Evolutionary conservation across 23 red algal genomes (phyloP).

Genomic region (Gracilaria gracilis): DNA sequence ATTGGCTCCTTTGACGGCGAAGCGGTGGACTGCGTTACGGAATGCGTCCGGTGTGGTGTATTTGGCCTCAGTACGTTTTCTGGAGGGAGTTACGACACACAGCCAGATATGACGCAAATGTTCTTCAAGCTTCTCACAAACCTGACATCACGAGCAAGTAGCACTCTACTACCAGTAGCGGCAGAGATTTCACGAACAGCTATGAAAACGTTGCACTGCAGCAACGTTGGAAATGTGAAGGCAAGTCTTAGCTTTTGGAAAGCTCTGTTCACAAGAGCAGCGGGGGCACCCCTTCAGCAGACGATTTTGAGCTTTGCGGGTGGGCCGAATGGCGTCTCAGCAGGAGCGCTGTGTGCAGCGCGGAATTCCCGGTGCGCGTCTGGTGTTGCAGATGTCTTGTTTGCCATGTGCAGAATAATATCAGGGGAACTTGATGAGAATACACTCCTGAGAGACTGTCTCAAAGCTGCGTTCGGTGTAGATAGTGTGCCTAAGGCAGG

Average conservation of each 20-base stretch:
- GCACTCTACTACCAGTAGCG: background rate
- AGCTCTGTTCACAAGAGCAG: slow-evolving; percentile 23
- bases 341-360: slow-evolving; percentile 12
- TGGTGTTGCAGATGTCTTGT: slow-evolving; percentile 41
- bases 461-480: slow-evolving; percentile 24
- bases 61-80: slow-evolving; percentile 18
- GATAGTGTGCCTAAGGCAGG: slow-evolving; percentile 13
- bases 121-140: slow-evolving; percentile 14
- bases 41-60: background rate
- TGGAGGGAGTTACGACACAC: slow-evolving; percentile 4
- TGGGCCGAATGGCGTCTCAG: slow-evolving; percentile 12
- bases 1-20: background rate
- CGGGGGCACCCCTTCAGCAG: background rate
- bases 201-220: slow-evolving; percentile 7
- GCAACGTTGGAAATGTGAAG: slow-evolving; percentile 7
- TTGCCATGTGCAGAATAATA: slow-evolving; percentile 36
- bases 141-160: slow-evolving; percentile 11
- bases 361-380: slow-evolving; percentile 24
- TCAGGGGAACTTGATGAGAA: slow-evolving; percentile 30
- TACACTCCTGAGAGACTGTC: slow-evolving; percentile 10
- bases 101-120: slow-evolving; percentile 29
- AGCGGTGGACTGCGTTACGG: slow-evolving; percentile 15
- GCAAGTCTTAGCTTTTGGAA: slow-evolving; percentile 31
- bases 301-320: slow-evolving; percentile 3
- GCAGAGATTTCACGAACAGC: slow-evolving; percentile 7